phyloP scores from a whole-genome alignment of 2,329 filamentous ascomycete genomes.

The Penicillium glabrum region DNA sequence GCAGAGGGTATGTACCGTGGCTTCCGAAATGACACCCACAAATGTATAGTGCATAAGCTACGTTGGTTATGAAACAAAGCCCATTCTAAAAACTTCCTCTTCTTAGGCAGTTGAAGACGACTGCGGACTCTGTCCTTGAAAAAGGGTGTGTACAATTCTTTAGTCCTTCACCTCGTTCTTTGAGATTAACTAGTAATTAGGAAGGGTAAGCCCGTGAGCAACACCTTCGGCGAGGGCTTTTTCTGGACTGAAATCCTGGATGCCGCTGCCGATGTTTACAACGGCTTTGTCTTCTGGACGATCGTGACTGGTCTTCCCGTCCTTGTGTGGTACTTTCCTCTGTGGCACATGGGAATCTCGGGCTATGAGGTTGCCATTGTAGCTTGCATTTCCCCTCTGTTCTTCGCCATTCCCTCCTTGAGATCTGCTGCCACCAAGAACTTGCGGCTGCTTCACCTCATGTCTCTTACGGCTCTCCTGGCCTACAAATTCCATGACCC shows the following conservation, averaged over 20 bases:
- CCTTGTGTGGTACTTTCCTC: slow-evolving; percentile 93
- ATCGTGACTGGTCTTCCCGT: slow-evolving; percentile 86
- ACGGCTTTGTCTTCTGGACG: slow-evolving; percentile 95
- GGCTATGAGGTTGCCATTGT: slow-evolving; percentile 91
- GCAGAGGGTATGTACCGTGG: slow-evolving; percentile 98
- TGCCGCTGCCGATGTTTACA: slow-evolving; percentile 83
- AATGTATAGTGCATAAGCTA: slow-evolving; percentile 52
- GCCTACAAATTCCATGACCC: slow-evolving; percentile 76
- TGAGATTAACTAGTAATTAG: slow-evolving; percentile 47
- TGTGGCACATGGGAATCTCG: slow-evolving; percentile 99
- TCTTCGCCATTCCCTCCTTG: slow-evolving; percentile 70
- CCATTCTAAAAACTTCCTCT: slow-evolving; percentile 34
- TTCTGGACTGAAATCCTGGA: slow-evolving; percentile 74
- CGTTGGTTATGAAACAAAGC: slow-evolving; percentile 36
- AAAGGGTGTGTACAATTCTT: slow-evolving; percentile 65
- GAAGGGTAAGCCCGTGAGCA: slow-evolving; percentile 71
- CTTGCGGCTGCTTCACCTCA: slow-evolving; percentile 68
- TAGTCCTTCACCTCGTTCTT: slow-evolving; percentile 21
- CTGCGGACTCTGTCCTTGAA: slow-evolving; percentile 56
- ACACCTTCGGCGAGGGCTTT: slow-evolving; percentile 70
- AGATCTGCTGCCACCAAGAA: slow-evolving; percentile 69
- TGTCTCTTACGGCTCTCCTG: slow-evolving; percentile 74
- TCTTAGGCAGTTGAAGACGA: slow-evolving; percentile 51
- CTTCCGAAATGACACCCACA: slow-evolving; percentile 76
- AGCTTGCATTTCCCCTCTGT: slow-evolving; percentile 74